Percentiles rank a stretch among this genome's conserved stretches.
These are phyloP conservation scores for Acanthamoeba culbertsoni DNA, from an alignment of 208 protist genomes.

Conservation along the genomic window DNA sequence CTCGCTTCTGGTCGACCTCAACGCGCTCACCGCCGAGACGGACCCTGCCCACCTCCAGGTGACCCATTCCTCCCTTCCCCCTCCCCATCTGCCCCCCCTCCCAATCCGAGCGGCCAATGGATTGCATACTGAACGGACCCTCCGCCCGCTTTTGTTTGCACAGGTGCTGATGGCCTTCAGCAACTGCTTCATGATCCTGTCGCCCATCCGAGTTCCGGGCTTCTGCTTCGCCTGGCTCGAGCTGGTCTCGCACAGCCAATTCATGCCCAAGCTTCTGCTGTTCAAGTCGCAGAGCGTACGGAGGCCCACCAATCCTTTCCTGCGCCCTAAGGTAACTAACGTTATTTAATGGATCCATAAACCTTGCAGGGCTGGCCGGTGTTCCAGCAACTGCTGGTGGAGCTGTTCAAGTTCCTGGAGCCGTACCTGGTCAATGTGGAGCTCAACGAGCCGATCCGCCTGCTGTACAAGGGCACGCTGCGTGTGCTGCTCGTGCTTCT, in stretches of 20 bases:
- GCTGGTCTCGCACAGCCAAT: constrained; percentile 94
- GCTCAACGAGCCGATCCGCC: constrained; percentile 80
- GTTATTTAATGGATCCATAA: no score
- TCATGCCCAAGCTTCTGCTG: constrained; percentile 96
- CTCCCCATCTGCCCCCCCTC: background rate
- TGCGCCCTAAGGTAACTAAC: no score
- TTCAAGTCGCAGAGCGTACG: constrained; percentile 67
- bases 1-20: constrained; percentile 90
- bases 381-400: constrained; percentile 84
- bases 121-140: no score
- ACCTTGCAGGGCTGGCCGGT: constrained; percentile 84
- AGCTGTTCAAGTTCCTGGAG: constrained; percentile 87
- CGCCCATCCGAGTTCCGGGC: constrained; percentile 91
- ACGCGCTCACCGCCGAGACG: constrained; percentile 64
- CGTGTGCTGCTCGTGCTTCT: constrained; percentile 95
- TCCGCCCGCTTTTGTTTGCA: background rate
- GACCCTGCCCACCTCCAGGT: constrained; percentile 74
- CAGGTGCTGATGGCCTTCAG: constrained; percentile 87
- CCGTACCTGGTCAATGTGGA: constrained; percentile 81
- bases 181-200: constrained; percentile 88
- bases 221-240: constrained; percentile 99
- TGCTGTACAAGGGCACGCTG: constrained; percentile 89
- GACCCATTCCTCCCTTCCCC: background rate
- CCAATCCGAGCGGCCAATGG: background rate
- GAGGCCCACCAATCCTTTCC: no score